Base-by-base conservation (phyloP, 2,329 filamentous ascomycete genomes). In the Cladorrhinum sp. region DNA sequence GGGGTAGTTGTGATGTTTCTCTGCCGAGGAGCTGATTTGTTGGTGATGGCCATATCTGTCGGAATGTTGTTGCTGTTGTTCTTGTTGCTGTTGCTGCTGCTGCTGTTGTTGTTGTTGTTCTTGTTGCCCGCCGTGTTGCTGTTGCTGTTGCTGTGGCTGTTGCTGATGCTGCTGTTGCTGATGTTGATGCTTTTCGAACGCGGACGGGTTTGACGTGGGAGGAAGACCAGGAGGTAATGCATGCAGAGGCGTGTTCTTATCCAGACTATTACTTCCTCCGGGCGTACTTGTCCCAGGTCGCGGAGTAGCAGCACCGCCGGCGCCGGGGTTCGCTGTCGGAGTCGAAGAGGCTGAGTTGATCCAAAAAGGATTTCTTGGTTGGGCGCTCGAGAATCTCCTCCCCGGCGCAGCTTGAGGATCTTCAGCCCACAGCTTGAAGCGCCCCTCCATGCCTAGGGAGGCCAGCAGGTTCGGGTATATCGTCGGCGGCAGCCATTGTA, bases 401-500 rank as follows among this genome's bases (percentile, higher is more conserved):
- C 92, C 92, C 0, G 88, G 87, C 1, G 90, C 82, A 54, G 95
- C 89, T 1, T 88, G 89, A 16, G 90, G 87, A 75, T 97, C 92
- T 77, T 97, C 94, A 63, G 90, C 88, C 94, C 94, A 98, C 66
- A 98, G 82, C 73, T 92, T 91, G 79, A 96, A 92, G 73, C 88
- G 88, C 70, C 94, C 91, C 70, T 97, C 94, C 70, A 94, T 90
- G 64, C 91, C 92, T 62, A 97, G 89, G 58, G 90, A 96, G 60
- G 89, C 93, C 67, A 98, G 80, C 69, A 96, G 85, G 71, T 95
- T 87, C 39, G 86, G 92, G 67, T 95, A 95, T 62, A 95, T 87
- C 65, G 91, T 94, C 0, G 92, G 90, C 1, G 92, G 91, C 60
- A 96, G 90, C 93, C 94, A 98, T 81, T 95, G 91, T 58, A 96